Conservation (phyloP, 768 basidiomycete species). For the Naganishia randhawae region DNA sequence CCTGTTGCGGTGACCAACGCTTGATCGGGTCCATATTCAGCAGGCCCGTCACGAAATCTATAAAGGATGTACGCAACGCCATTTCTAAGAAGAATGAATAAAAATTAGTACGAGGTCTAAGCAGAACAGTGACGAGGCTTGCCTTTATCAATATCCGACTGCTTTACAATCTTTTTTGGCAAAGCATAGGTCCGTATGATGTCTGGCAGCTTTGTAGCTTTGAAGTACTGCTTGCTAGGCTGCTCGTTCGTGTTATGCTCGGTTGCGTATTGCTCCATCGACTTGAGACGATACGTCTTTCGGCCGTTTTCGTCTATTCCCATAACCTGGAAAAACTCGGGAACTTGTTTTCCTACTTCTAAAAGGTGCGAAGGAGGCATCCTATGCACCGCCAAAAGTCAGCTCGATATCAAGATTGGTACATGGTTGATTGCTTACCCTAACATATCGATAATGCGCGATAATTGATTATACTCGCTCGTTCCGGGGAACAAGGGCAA, state of each 20-base stretch:
- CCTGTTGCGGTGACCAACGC: slow-evolving; percentile 96
- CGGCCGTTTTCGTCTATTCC: slow-evolving; percentile 69
- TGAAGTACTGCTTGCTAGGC: slow-evolving; percentile 98
- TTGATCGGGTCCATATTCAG: slow-evolving; percentile 90
- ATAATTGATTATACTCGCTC: slow-evolving; percentile 98
- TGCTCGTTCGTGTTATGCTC: slow-evolving; percentile 96
- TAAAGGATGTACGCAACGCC: slow-evolving; percentile 88
- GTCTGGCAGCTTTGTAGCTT: slow-evolving; percentile 84
- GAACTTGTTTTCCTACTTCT: slow-evolving; percentile 90
- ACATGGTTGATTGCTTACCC: slow-evolving; percentile 62
- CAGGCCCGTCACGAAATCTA: slow-evolving; percentile 94
- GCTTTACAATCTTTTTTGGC: slow-evolving; percentile 70
- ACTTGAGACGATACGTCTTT: slow-evolving; percentile 75
- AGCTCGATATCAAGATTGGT: background rate
- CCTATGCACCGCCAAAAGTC: slow-evolving; percentile 52
- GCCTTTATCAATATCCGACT: slow-evolving; percentile 86
- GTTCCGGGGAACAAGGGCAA: slow-evolving; percentile 96
- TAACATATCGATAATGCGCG: slow-evolving; percentile 95
- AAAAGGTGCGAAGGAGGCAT: slow-evolving; percentile 88
- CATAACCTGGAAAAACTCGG: slow-evolving; percentile 79
- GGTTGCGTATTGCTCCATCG: slow-evolving; percentile 87
- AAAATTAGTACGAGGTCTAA: background rate
- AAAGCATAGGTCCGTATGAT: slow-evolving; percentile 96
- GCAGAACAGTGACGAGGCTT: slow-evolving; percentile 35
- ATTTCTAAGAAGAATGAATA: slow-evolving; percentile 61